These are phyloP conservation scores for Pyrrhoderma lamaoense DNA, from an alignment of 1,284 basidiomycete species.

Conservation along the genomic window DNA sequence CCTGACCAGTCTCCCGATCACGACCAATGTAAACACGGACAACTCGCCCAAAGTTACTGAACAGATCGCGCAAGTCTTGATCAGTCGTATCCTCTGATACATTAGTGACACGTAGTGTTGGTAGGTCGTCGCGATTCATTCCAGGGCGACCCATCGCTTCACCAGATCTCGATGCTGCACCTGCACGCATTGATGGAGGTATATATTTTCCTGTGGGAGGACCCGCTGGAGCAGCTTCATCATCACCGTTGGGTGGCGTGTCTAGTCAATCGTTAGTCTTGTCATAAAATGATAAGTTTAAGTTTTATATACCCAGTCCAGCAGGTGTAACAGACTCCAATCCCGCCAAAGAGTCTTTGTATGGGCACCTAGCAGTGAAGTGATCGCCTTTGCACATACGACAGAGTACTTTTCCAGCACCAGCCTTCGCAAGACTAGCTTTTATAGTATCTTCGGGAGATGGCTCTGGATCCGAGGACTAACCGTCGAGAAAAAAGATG, in stretches of 20 bases:
- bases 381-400: slow-evolving; percentile 95
- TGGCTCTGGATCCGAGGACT: slow-evolving; percentile 59
- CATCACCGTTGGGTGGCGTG: slow-evolving; percentile 41
- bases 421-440: slow-evolving; percentile 58
- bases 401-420: slow-evolving; percentile 87
- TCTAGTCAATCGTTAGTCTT: too few relatives aligned
- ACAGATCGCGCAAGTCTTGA: slow-evolving; percentile 89
- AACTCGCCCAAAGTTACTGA: slow-evolving; percentile 78
- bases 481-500: not conserved
- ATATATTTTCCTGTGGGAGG: slow-evolving; percentile 71
- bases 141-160: slow-evolving; percentile 70
- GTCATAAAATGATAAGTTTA: too few relatives aligned
- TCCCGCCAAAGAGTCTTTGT: slow-evolving; percentile 88
- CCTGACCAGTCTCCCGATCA: slow-evolving; percentile 90
- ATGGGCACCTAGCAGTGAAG: slow-evolving; percentile 98
- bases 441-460: slow-evolving; percentile 70
- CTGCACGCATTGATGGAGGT: slow-evolving; percentile 81
- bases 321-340: slow-evolving; percentile 49
- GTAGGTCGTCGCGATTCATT: slow-evolving; percentile 78
- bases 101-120: slow-evolving; percentile 96
- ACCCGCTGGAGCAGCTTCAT: slow-evolving; percentile 36
- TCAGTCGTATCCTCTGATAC: slow-evolving; percentile 95
- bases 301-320: slow-evolving; percentile 27
- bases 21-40: slow-evolving; percentile 91
- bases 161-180: slow-evolving; percentile 58